Base-by-base conservation (phyloP, 2,329 filamentous ascomycete species). In the Dactylellina parvicollis region DNA sequence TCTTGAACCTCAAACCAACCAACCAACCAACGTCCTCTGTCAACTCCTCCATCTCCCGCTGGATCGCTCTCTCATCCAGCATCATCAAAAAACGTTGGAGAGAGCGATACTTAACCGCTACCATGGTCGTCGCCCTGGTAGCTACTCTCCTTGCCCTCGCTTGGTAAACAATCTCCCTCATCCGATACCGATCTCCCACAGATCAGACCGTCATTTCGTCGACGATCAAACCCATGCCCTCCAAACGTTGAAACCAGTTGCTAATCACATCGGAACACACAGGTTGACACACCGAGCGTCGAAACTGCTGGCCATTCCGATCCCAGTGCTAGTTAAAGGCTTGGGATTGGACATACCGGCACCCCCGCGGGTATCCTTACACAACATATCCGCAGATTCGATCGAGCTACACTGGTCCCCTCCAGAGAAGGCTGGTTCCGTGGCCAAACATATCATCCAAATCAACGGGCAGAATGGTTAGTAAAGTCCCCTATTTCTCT, bases 321-420 rank as follows among this genome's bases (percentile, higher is more conserved):
- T 96, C 65, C 91, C 94, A 66, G 89, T 96, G 75, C 87, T 99
- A 50, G 93, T 98, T 78, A 89, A 89, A 77, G 91, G 97, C 54
- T 88, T 99, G 50, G 93, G 94, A 71, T 89, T 98, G 80, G 95
- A 99, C 79, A 94, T 99, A 56, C 95, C 95, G 74, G 89, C 92
- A 75, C 86, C 92, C 22, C 95, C 95, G 57, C 89, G 93, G 79
- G 90, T 98, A 40, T 96, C 92, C 57, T 87, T 99, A 32, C 92
- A 94, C 62, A 92, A 91, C 75, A 95, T 99, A 77, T 91, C 90
- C 77, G 86, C 91, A 26, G 91, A 96, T 80, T 91, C 92, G 65
- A 91, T 96, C 30, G 91, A 93, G 28, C 85, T 99, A 44, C 92
- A 93, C 80, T 99, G 95, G 95, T 92, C 92, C 74, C 87, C 89